Conservation (phyloP, 306 rosid genomes). For the Cicer arietinum region DNA sequence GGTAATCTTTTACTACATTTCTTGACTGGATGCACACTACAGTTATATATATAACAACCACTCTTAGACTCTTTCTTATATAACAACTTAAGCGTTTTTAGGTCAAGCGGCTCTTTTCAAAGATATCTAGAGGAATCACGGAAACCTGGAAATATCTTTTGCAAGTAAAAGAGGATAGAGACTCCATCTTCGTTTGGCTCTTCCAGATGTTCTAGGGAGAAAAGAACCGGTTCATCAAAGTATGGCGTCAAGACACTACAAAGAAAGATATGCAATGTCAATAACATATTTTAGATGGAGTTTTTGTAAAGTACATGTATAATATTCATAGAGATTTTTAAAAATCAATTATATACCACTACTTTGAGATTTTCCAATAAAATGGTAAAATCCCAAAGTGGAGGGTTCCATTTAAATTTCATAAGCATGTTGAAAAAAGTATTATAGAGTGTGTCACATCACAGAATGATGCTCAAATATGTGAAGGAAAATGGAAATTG, state of each 20-base stretch:
- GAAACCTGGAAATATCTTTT: conserved; percentile 94
- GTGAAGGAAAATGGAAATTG: conserved; percentile 16
- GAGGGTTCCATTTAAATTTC: neutral
- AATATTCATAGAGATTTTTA: neutral
- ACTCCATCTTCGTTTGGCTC: conserved; percentile 87
- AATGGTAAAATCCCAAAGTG: conserved; percentile 4
- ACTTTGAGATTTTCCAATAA: neutral
- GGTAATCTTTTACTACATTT: conserved; percentile 22
- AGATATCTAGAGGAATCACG: conserved; percentile 37
- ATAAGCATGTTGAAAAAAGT: neutral
- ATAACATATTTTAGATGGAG: neutral
- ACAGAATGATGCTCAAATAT: conserved; percentile 24
- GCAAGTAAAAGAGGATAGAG: conserved; percentile 91
- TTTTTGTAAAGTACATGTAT: conserved; percentile 4
- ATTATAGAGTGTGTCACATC: conserved; percentile 13
- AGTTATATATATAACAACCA: conserved; percentile 10
- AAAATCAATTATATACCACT: neutral
- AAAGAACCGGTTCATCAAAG: conserved; percentile 75
- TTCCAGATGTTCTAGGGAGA: conserved; percentile 68
- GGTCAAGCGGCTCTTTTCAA: conserved; percentile 14
- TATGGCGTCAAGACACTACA: conserved; percentile 91
- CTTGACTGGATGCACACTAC: conserved; percentile 30
- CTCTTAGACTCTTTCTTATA: conserved; percentile 14
- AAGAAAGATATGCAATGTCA: conserved; percentile 32
- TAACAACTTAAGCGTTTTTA: conserved; percentile 21